Percentiles rank a stretch among this genome's conserved stretches.
phyloP scores from a whole-genome alignment of 352 stramenopile genomes.

The Phytophthora tubulina region DNA sequence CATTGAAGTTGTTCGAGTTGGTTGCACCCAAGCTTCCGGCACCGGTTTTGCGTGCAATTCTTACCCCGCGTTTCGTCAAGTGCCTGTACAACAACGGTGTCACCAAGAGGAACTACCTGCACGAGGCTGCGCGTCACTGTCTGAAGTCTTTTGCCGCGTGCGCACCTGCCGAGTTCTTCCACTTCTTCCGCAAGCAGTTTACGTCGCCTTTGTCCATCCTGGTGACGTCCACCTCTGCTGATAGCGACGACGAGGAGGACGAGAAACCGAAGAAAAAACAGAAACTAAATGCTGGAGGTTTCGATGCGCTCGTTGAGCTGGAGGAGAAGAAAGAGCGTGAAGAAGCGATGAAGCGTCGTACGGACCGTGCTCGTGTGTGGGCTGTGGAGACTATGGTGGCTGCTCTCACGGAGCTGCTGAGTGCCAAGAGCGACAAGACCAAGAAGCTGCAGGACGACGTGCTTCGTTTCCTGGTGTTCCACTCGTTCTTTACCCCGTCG shows the following conservation, averaged over 20 bases:
- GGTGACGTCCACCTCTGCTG: constrained; percentile 47
- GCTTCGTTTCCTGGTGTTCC: constrained; percentile 74
- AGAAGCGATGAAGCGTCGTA: constrained; percentile 57
- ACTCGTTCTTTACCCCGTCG: constrained; percentile 69
- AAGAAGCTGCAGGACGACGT: constrained; percentile 49
- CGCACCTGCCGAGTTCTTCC: constrained; percentile 69
- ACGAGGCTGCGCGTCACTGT: constrained; percentile 78
- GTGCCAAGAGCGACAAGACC: constrained; percentile 25
- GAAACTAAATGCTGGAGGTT: constrained; percentile 56
- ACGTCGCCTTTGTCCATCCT: constrained; percentile 65
- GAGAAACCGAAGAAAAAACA: constrained; percentile 50
- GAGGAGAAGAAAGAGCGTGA: constrained; percentile 86
- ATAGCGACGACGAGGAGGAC: constrained; percentile 54
- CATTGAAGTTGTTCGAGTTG: constrained; percentile 88
- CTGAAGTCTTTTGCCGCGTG: constrained; percentile 66
- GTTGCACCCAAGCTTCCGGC: constrained; percentile 62
- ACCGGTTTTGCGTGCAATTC: constrained; percentile 61
- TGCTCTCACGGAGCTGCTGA: constrained; percentile 55
- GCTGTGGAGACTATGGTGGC: constrained; percentile 71
- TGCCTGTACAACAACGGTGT: constrained; percentile 87
- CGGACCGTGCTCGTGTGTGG: constrained; percentile 78
- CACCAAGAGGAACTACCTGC: constrained; percentile 84
- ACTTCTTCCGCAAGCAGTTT: constrained; percentile 82
- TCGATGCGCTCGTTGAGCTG: constrained; percentile 75
- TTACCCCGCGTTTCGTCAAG: constrained; percentile 85